phyloP scores from a whole-genome alignment of 2,329 filamentous ascomycete genomes.

The Gyromitra esculenta region DNA sequence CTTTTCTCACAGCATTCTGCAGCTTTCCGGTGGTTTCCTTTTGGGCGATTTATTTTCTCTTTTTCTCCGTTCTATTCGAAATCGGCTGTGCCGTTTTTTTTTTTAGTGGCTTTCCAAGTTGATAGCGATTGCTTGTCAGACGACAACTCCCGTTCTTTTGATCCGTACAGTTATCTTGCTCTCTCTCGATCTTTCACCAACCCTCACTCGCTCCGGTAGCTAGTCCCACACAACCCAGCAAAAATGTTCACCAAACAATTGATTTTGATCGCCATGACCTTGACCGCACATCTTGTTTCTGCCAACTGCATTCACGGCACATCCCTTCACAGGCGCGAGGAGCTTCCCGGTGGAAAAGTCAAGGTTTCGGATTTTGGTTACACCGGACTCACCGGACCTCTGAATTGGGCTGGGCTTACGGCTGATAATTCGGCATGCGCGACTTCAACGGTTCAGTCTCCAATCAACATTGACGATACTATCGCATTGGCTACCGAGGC shows the following conservation, averaged over 20 bases:
- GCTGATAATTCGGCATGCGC: slow-evolving; percentile 64
- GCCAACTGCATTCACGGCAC: slow-evolving; percentile 63
- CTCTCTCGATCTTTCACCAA: slow-evolving; percentile 9
- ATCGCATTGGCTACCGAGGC: slow-evolving; percentile 58
- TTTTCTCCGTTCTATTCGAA: slow-evolving; percentile 25
- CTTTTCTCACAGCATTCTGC: slow-evolving; percentile 17
- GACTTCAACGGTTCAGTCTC: slow-evolving; percentile 65
- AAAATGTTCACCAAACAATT: slow-evolving; percentile 47
- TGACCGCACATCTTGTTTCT: slow-evolving; percentile 54
- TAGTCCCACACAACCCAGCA: slow-evolving; percentile 31
- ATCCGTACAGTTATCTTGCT: background rate
- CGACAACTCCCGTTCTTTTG: slow-evolving; percentile 32
- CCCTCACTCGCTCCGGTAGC: slow-evolving; percentile 42
- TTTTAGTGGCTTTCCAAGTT: slow-evolving; percentile 1
- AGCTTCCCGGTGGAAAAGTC: slow-evolving; percentile 59
- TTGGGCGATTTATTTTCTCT: slow-evolving; percentile 3
- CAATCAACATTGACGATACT: slow-evolving; percentile 65
- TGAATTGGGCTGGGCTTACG: slow-evolving; percentile 66
- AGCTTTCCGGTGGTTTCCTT: slow-evolving; percentile 24
- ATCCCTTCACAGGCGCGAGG: slow-evolving; percentile 59
- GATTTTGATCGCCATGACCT: slow-evolving; percentile 39
- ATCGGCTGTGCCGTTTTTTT: slow-evolving; percentile 46
- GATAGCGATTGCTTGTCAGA: slow-evolving; percentile 25
- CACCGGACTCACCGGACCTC: slow-evolving; percentile 63
- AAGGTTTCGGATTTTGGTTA: slow-evolving; percentile 62